Conservation (phyloP, 495 filamentous ascomycete species). For the Poronia punctata region DNA sequence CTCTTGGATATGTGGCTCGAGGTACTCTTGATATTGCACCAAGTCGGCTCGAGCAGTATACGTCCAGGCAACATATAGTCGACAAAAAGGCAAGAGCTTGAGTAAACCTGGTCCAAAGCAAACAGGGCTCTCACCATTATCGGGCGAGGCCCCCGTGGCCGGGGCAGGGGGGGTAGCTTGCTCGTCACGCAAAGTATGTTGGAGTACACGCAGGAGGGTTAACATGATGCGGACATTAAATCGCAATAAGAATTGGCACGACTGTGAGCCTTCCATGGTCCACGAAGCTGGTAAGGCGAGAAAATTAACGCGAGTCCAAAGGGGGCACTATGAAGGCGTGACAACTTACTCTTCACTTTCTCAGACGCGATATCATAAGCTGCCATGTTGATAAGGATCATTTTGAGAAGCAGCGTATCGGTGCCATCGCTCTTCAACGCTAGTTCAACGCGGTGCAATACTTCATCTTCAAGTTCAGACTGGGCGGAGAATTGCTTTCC, state of each 20-base stretch:
- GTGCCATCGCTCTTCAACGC: slow-evolving; percentile 60
- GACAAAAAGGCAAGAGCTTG: slow-evolving; percentile 33
- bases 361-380: slow-evolving; percentile 65
- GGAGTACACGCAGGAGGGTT: slow-evolving; percentile 65
- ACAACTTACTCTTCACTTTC: slow-evolving; percentile 52
- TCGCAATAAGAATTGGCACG: slow-evolving; percentile 66
- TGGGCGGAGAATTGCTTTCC: slow-evolving; percentile 63
- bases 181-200: slow-evolving; percentile 55
- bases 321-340: slow-evolving; percentile 3
- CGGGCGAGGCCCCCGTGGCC: slow-evolving; percentile 2
- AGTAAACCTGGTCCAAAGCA: slow-evolving; percentile 13
- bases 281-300: slow-evolving; percentile 22
- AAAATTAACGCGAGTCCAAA: slow-evolving; percentile 16
- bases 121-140: slow-evolving; percentile 15
- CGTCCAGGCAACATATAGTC: slow-evolving; percentile 40
- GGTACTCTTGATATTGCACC: slow-evolving; percentile 29
- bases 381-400: slow-evolving; percentile 78
- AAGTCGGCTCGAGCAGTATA: slow-evolving; percentile 31
- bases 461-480: slow-evolving; percentile 79
- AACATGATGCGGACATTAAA: slow-evolving; percentile 79
- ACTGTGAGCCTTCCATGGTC: slow-evolving; percentile 38
- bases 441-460: slow-evolving; percentile 66
- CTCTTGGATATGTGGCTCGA: slow-evolving; percentile 35
- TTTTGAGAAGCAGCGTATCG: slow-evolving; percentile 58
- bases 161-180: slow-evolving; percentile 6